These are phyloP conservation scores for Monilinia vaccinii-corymbosi DNA, from an alignment of 2,329 filamentous ascomycete genomes.

Conservation along the genomic window DNA sequence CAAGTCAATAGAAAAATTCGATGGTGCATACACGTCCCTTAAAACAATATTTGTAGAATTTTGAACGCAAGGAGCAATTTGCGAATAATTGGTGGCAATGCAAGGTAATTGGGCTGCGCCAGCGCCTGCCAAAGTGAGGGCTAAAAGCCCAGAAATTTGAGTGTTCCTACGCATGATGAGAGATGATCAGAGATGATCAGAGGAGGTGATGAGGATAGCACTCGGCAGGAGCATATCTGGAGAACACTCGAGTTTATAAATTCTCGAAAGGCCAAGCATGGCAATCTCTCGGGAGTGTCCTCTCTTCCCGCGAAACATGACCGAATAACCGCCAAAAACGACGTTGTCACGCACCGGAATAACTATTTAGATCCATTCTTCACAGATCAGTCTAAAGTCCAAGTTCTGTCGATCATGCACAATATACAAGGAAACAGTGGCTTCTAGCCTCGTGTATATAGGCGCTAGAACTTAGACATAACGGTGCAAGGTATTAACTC, in stretches of 20 bases:
- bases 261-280: neutral
- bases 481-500: neutral
- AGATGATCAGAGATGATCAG: neutral
- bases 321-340: neutral
- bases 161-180: neutral
- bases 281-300: neutral
- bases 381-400: neutral
- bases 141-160: neutral
- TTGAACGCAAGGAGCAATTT: slow-evolving; percentile 39
- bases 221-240: neutral
- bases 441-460: neutral
- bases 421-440: neutral
- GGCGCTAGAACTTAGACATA: neutral
- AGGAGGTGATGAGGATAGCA: neutral
- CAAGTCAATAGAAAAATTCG: slow-evolving; percentile 47
- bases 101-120: neutral
- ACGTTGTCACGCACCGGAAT: neutral
- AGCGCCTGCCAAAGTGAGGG: neutral
- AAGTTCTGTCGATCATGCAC: neutral
- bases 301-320: neutral
- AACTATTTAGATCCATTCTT: neutral
- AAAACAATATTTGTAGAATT: slow-evolving; percentile 47
- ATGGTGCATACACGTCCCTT: slow-evolving; percentile 46
- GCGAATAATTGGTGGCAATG: slow-evolving; percentile 32
- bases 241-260: neutral